Evolutionary conservation across 116 monocot genomes (phyloP).

Genomic region (Thalassia testudinum): DNA sequence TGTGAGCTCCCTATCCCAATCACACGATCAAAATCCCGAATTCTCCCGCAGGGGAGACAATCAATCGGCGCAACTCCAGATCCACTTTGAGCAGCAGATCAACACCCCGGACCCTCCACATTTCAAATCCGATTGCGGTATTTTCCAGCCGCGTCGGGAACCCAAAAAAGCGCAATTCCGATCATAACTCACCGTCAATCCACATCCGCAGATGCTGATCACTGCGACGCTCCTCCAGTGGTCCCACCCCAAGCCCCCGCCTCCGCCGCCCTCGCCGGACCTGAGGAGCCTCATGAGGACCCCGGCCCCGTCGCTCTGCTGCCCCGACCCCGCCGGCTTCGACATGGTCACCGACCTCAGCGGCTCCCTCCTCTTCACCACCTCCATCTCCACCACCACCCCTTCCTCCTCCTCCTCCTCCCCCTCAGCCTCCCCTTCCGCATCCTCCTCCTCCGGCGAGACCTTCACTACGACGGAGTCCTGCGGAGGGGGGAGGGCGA

Average conservation of each 20-base stretch:
- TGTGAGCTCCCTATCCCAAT: too few relatives aligned
- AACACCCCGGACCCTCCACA: too few relatives aligned
- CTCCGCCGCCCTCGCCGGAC: conserved; percentile 20
- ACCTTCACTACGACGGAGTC: conserved; percentile 43
- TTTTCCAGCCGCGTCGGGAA: too few relatives aligned
- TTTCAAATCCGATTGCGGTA: too few relatives aligned
- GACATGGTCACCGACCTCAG: conserved; percentile 46
- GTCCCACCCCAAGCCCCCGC: conserved; percentile 18
- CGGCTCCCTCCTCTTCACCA: conserved; percentile 63
- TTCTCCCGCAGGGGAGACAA: too few relatives aligned
- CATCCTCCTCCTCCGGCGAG: conserved; percentile 13
- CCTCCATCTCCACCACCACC: conserved; percentile 54
- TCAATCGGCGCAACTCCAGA: too few relatives aligned
- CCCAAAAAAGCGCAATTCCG: too few relatives aligned
- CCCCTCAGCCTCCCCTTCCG: too few relatives aligned
- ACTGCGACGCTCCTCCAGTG: conserved; percentile 57
- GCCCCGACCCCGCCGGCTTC: conserved; percentile 60
- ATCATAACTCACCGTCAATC: conserved; percentile 74
- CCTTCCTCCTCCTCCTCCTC: conserved; percentile 6
- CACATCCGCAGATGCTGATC: conserved; percentile 55
- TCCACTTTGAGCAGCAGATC: too few relatives aligned
- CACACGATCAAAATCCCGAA: too few relatives aligned
- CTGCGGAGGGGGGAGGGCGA: conserved; percentile 65
- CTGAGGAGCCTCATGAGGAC: conserved; percentile 55
- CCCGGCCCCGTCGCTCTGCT: conserved; percentile 67